Evolutionary conservation across 495 filamentous ascomycete genomes (phyloP).

Genomic region (Astrothelium subdiscretum): DNA sequence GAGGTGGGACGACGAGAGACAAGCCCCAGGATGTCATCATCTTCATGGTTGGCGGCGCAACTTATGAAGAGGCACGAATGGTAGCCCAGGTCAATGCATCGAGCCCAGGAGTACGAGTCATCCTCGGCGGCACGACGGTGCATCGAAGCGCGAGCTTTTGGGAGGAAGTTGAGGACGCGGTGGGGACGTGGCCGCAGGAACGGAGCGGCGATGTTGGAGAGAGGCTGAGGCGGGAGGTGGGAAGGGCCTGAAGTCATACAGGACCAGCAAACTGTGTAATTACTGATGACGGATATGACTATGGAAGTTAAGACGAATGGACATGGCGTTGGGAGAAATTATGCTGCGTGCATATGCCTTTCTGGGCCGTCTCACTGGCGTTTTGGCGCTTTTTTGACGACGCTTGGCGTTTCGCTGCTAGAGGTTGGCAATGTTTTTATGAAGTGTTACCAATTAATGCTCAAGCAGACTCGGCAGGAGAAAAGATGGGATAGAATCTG

Average conservation of each 20-base stretch:
- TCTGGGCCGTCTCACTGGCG: too few species aligned
- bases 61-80: constrained; percentile 94
- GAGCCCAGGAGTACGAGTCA: constrained; percentile 75
- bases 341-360: too few species aligned
- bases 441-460: too few species aligned
- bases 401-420: too few species aligned
- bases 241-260: constrained; percentile 37
- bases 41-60: constrained; percentile 85
- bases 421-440: too few species aligned
- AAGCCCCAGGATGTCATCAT: constrained; percentile 95
- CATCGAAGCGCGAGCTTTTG: constrained; percentile 80
- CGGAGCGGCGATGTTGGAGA: constrained; percentile 57
- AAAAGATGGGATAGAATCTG: too few species aligned
- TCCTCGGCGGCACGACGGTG: constrained; percentile 73
- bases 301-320: too few species aligned
- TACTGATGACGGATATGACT: too few species aligned
- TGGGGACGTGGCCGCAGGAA: constrained; percentile 61
- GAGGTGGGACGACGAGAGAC: constrained; percentile 70
- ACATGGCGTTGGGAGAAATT: too few species aligned
- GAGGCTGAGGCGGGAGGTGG: constrained; percentile 55
- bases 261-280: too few species aligned
- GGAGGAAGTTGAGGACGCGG: constrained; percentile 41
- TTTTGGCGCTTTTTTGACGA: too few species aligned
- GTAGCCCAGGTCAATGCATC: constrained; percentile 85
- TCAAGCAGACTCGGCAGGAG: too few species aligned